Evolutionary conservation across 208 protist genomes (phyloP).

Genomic region (Leishmania aethiopica): DNA sequence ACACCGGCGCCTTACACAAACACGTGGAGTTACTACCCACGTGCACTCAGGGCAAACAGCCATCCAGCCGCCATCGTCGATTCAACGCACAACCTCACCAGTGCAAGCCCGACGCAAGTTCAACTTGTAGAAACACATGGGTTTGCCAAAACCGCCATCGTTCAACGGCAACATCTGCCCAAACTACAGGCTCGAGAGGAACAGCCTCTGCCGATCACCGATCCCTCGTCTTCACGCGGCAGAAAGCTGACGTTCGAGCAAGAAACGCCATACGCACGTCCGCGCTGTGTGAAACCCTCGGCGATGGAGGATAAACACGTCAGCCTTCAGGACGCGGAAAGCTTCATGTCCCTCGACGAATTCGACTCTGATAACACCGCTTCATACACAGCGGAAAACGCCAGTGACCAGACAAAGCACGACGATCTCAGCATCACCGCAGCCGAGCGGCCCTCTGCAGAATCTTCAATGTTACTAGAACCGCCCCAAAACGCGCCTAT

Average conservation of each 20-base stretch:
- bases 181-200: not conserved
- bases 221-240: too few species aligned
- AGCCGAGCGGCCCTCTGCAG: too few species aligned
- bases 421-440: too few species aligned
- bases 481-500: too few species aligned
- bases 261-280: too few species aligned
- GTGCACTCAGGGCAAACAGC: not conserved
- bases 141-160: not conserved
- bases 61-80: not conserved
- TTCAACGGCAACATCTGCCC: not conserved
- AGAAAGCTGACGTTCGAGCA: too few species aligned
- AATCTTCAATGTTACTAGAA: too few species aligned
- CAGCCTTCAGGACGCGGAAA: not conserved
- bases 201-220: not conserved
- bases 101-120: not conserved
- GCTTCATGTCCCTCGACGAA: not conserved
- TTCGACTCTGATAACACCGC: too few species aligned
- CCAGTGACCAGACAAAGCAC: too few species aligned
- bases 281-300: too few species aligned
- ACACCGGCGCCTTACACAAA: slow-evolving; percentile 13
- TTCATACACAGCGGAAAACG: too few species aligned
- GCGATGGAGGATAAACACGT: too few species aligned
- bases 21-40: slow-evolving; percentile 23
- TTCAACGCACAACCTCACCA: not conserved
- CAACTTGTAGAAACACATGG: not conserved